phyloP scores from a whole-genome alignment of 2,329 filamentous ascomycete species.

The Phialocephala subalpina region DNA sequence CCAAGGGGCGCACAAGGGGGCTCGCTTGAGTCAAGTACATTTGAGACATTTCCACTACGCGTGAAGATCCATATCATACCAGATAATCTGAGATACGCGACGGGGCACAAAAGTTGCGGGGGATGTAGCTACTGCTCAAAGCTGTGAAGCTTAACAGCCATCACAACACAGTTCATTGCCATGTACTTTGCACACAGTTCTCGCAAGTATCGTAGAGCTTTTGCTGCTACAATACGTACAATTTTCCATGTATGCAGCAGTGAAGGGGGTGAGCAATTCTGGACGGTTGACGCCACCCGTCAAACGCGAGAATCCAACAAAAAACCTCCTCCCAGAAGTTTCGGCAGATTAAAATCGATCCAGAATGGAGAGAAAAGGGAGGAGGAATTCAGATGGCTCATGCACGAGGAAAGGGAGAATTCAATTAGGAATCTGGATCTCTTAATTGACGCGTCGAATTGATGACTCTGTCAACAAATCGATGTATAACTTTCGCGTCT shows the following conservation, averaged over 20 bases:
- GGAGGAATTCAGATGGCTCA: background rate
- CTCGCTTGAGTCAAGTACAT: conserved; percentile 7
- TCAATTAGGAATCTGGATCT: conserved; percentile 1
- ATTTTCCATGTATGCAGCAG: background rate
- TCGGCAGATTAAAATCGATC: too few relatives aligned
- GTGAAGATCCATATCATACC: conserved; percentile 3
- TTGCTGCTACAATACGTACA: too few relatives aligned
- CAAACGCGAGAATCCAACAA: background rate
- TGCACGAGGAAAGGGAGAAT: background rate
- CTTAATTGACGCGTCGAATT: background rate
- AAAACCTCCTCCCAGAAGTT: too few relatives aligned
- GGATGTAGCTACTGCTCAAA: too few relatives aligned
- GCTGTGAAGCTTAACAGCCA: too few relatives aligned
- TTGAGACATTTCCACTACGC: background rate
- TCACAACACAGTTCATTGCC: too few relatives aligned
- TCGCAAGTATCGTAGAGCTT: too few relatives aligned
- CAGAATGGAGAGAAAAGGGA: background rate
- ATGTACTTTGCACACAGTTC: too few relatives aligned
- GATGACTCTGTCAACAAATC: background rate
- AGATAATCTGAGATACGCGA: background rate
- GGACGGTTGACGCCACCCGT: background rate
- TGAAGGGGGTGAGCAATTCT: background rate
- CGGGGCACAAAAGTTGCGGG: background rate
- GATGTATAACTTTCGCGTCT: background rate
- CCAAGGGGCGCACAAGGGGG: background rate